Evolutionary conservation across 2,329 filamentous ascomycete species (phyloP), one percentile per base, ranked within the genome.

Genomic region (Fusarium albosuccineum): DNA sequence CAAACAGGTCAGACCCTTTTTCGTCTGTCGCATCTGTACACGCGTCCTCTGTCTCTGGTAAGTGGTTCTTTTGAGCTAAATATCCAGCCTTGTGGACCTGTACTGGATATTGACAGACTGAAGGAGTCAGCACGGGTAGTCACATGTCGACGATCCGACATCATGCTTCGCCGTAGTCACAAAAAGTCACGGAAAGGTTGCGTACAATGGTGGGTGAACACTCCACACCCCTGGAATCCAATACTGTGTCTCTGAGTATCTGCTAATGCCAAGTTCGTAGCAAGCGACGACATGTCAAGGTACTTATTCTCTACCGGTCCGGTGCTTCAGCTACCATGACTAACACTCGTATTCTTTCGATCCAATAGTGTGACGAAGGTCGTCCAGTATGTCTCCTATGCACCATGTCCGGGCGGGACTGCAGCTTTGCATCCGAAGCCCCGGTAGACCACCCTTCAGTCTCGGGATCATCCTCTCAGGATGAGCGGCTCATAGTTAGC

Each of bases 101-200:
- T 22, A 22, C 22, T 26, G 17, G 33, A 11, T 29, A 45, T 45
- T 9, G 42, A 34, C 29, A 11, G n/a, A 36, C 26, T n/a, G 16
- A 22, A 36, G 33, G 16, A 49, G 45, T 37, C 14, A 36, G 33
- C 33, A 33, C 26, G 14, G 9, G 0, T 45, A 22, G 11, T 30
- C 6, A 16, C 11, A 1, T 34, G 6, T 13, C 5, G 4, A 48
- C 33, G 29, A 36, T 8, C 30, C 2, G 16, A 9, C 4, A 27
- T 26, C n/a, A 70, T 70, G 68, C 51, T 68, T n/a, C 68, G 68
- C 2, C 57, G 68, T 2, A 54, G 62, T 5, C 68, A 70, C 3
- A 71, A 65, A 41, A 70, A 70, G 33, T 70, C 68, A 0, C 60
- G 57, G 9, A 61, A 49, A 6, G 68, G 68, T 11, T 70, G 68